phyloP scores from a whole-genome alignment of 257 asterid species.

The Fraxinus excelsior region DNA sequence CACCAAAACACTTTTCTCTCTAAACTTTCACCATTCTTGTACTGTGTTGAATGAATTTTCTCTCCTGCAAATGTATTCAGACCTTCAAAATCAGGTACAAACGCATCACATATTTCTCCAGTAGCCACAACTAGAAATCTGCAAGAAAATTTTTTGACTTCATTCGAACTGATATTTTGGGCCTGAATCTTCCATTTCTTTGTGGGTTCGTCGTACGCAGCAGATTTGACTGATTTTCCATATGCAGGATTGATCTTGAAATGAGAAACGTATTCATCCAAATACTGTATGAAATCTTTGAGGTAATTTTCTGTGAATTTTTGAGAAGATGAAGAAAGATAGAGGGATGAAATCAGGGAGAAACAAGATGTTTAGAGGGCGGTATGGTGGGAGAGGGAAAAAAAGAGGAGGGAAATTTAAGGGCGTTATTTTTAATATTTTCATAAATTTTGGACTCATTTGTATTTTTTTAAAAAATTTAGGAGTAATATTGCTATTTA shows the following conservation, averaged over 20 bases:
- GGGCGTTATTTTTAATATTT: too few species aligned
- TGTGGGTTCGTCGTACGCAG: constrained; percentile 32
- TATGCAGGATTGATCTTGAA: constrained; percentile 47
- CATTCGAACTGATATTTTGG: constrained; percentile 29
- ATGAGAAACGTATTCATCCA: constrained; percentile 57
- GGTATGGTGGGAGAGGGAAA: too few species aligned
- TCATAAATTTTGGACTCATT: too few species aligned
- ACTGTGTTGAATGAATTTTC: constrained; percentile 60
- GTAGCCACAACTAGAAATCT: constrained; percentile 76
- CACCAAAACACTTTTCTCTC: constrained; percentile 52
- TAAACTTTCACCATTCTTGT: constrained; percentile 49
- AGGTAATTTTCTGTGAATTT: too few species aligned
- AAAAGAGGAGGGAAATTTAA: too few species aligned
- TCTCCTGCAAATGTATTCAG: constrained; percentile 53
- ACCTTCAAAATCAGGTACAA: constrained; percentile 54
- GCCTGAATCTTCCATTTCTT: constrained; percentile 54
- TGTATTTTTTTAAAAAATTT: too few species aligned
- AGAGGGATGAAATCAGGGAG: too few species aligned
- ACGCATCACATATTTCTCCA: constrained; percentile 60
- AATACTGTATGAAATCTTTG: constrained; percentile 40
- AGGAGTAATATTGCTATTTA: too few species aligned
- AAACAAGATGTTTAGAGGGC: too few species aligned
- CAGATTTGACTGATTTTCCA: constrained; percentile 48
- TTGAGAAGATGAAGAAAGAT: too few species aligned
- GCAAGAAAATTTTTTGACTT: constrained; percentile 42